Evolutionary conservation across 352 stramenopile species (phyloP).

Genomic region (Pythium guiyangense): DNA sequence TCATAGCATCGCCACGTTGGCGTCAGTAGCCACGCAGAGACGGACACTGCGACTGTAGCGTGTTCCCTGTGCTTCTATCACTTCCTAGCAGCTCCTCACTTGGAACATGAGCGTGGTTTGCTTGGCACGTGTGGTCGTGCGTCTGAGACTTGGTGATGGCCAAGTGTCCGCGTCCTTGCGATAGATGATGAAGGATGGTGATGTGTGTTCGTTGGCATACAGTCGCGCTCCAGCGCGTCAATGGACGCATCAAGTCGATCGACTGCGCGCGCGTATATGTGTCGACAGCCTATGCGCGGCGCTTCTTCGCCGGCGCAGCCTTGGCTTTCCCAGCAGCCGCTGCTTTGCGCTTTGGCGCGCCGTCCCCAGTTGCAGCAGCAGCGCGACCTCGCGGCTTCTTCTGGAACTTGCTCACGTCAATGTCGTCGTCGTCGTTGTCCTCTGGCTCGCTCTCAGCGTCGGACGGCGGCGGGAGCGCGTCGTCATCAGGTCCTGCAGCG

Average conservation of each 20-base stretch:
- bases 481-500: constrained; percentile 35
- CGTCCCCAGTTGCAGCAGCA: constrained; percentile 11
- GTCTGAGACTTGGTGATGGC: too few relatives aligned
- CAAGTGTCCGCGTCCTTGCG: too few relatives aligned
- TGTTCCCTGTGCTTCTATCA: too few relatives aligned
- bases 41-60: too few relatives aligned
- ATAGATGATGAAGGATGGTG: not conserved
- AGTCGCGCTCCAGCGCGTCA: not conserved
- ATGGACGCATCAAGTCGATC: too few relatives aligned
- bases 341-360: constrained; percentile 51
- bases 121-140: too few relatives aligned
- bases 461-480: constrained; percentile 44
- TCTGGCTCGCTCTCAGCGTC: constrained; percentile 73
- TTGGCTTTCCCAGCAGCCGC: constrained; percentile 33
- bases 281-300: constrained; percentile 20
- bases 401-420: constrained; percentile 78
- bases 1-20: too few relatives aligned
- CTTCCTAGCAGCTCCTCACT: too few relatives aligned
- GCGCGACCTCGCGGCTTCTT: constrained; percentile 52
- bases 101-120: too few relatives aligned
- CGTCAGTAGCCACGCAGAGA: too few relatives aligned
- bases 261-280: not conserved
- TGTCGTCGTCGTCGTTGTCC: constrained; percentile 41
- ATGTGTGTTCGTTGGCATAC: not conserved
- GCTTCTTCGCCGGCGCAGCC: constrained; percentile 51